Evolutionary conservation across 441 rosid genomes (phyloP), one percentile per base, ranked within the genome.

Genomic region (Brassica hybrid): DNA sequence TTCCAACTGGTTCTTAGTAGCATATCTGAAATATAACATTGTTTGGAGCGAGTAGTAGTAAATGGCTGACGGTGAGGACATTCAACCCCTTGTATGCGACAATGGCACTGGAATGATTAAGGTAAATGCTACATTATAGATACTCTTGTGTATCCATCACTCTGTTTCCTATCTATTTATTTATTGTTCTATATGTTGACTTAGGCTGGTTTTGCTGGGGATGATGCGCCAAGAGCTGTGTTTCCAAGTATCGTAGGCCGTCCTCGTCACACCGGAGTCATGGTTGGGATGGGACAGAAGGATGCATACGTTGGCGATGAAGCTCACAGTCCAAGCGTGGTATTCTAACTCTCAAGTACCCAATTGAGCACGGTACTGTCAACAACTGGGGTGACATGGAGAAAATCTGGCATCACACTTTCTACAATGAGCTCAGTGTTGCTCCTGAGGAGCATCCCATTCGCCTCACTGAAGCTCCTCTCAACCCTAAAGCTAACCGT

Each of bases 151-250:
- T 2, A 36, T 36, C n/a, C 43, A 36, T 36, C 43, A 36, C 43
- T 9, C 43, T 36, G 43, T 36, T 36, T 36, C 43, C 43, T 43
- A 43, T 72, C 41, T 66, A 57, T 48, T 18, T 19, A 30, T 23
- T 2, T 7, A 36, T 36, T 36, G 43, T 36, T 36, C 11, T 36
- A 1, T 34, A 2, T 67, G 69, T 57, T 69, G 71, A 16, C 6
- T 25, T 57, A 88, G 88, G 93, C 93, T 71, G 90, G 93, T 27
- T 89, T 87, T 78, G 93, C 93, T 38, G 93, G 93, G 12, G 93
- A 89, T 75, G 93, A 89, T 84, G 93, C 89, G 50, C 93, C 93
- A 1, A 77, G 93, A 69, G 93, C 90, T 70, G 90, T 87, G 52
- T 89, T 89, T 75, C 93, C 90, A 9, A 89, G 90, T 56, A 86